Base-by-base conservation (phyloP, 257 asterid species). In the Ocimum tenuiflorum region DNA sequence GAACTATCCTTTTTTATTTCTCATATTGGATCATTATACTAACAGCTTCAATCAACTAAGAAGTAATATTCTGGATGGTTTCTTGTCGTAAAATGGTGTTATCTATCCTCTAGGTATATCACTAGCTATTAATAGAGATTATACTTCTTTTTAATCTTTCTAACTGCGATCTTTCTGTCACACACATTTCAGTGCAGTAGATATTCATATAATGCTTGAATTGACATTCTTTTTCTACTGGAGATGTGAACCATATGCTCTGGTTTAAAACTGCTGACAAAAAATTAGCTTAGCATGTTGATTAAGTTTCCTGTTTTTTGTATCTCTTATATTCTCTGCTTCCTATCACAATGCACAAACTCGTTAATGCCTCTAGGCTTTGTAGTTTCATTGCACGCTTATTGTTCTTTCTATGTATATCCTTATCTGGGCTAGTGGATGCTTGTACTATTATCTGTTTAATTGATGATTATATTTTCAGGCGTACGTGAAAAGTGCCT, bases 401-500 rank as follows among this genome's bases (percentile, higher is more conserved):
- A n/a, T 14, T 39, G 15, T 42, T 59, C 41, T 57, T 20, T 55
- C 35, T 35, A 2, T 20, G 22, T 29, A 15, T 67, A 14, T 51
- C 7, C 19, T 42, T 36, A 50, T 31, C 62, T 55, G 20, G 56
- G 29, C 45, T 53, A 14, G 8, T 50, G 7, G 17, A 43, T 35
- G 45, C 20, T 63, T 56, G 39, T 15, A 18, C 41, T 43, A 2
- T 38, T 36, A 31, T 10, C 49, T 13, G 23, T 12, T 14, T 6
- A 47, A 38, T 13, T 48, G 15, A 74, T 53, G 59, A 23, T 57
- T 68, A 27, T 73, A 11, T 60, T 71, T 75, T 54, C 86, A 91
- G 96, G 92, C 81, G 3, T 91, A 82, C 14, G 89, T 89, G 80
- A 89, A 87, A 80, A 86, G 97, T 61, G 45, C 86, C 55, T 43